These are phyloP conservation scores for Phaeotremella skinneri DNA, from an alignment of 768 basidiomycete species.

Conservation along the genomic window DNA sequence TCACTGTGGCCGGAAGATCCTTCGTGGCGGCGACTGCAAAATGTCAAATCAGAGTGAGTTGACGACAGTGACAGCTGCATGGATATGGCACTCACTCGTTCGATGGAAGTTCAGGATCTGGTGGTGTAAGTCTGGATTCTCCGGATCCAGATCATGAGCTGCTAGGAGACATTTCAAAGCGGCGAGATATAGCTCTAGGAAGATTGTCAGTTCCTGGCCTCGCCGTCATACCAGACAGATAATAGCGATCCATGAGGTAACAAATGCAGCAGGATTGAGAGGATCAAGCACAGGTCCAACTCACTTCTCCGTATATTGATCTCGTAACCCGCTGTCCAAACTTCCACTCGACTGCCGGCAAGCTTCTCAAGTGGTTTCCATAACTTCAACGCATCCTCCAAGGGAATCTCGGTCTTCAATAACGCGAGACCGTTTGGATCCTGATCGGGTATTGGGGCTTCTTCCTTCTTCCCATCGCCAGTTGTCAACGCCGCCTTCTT, in stretches of 20 bases:
- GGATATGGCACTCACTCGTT: conserved; percentile 54
- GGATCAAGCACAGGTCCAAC: too few species aligned
- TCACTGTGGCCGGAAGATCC: conserved; percentile 58
- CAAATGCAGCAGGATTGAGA: too few species aligned
- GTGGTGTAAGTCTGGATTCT: conserved; percentile 68
- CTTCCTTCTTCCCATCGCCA: conserved; percentile 31
- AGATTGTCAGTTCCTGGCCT: conserved; percentile 6
- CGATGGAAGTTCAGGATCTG: conserved; percentile 66
- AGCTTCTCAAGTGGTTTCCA: conserved; percentile 64
- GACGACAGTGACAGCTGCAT: neutral
- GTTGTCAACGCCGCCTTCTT: conserved; percentile 32
- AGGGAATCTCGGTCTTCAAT: conserved; percentile 61
- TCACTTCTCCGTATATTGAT: conserved; percentile 76
- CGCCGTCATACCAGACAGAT: neutral
- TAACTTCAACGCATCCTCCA: conserved; percentile 73
- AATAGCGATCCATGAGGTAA: neutral
- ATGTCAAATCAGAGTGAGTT: conserved; percentile 3
- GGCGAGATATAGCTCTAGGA: conserved; percentile 72
- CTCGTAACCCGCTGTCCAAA: conserved; percentile 74
- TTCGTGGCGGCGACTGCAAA: conserved; percentile 56
- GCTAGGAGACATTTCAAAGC: conserved; percentile 66
- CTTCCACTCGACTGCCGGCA: conserved; percentile 60
- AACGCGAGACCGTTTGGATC: conserved; percentile 80
- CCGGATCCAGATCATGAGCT: conserved; percentile 59
- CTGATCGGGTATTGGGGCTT: conserved; percentile 58